Evolutionary conservation across 768 basidiomycete genomes (phyloP), one percentile per base, ranked within the genome.

Genomic region (Xerocomus brunneocitrinus): DNA sequence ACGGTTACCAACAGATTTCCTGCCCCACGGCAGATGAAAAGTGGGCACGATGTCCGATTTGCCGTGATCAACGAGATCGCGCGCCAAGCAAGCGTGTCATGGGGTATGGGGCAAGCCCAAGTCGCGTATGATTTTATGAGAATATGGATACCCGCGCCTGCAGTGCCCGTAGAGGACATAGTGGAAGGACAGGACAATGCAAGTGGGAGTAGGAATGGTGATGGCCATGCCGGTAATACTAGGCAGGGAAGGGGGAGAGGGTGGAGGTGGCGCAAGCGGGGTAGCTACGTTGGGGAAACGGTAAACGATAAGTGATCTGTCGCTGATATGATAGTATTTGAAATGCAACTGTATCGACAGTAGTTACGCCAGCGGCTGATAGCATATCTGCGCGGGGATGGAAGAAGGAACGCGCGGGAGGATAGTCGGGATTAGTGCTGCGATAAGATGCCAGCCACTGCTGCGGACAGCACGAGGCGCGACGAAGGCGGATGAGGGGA

Each of bases 51-150:
- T 50, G 54, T 61, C 31, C 75, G 77, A n/a, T 55, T 69, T 52
- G 70, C 69, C n/a, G 69, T 84, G 38, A 78, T 85, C 39, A 67
- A 71, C 14, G 85, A 87, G 61, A 80, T 87, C 39, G 80, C 82
- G 62, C 66, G 76, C 14, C 82, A 85, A 60, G 85, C 83, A n/a
- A 82, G 73, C 38, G 72, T 73, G 56, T 76, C 81, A 7, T 87
- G 85, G 83, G 77, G 67, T 22, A 64, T 72, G 52, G 72, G 69
- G n/a, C 57, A 56, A 13, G 83, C 79, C 0, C 65, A 72, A 13
- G 82, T 78, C 31, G 83, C 84, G n/a, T 74, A 69, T 55, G 84
- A 86, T 63, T 85, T 76, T 47, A 72, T 83, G 73, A 71, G 71
- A 42, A 67, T 81, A 28, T 61, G 64, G 10, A 66, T 83, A 47